Evolutionary conservation across 2,329 filamentous ascomycete genomes (phyloP).

Genomic region (Macrophomina tecta): DNA sequence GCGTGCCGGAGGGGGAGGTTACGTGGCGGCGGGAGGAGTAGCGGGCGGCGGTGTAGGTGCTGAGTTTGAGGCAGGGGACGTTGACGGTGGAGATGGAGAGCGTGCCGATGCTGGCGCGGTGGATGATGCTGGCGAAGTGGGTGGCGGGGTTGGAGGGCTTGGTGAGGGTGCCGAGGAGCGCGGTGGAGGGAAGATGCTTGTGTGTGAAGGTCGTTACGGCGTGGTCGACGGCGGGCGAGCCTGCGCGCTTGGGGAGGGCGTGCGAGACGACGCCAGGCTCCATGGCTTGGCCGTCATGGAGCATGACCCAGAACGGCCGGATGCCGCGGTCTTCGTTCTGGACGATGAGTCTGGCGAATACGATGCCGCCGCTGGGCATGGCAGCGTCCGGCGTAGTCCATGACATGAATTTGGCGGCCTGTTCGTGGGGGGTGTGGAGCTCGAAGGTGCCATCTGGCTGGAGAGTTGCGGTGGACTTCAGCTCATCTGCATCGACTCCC

Average conservation of each 20-base stretch:
- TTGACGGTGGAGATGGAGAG: conserved; percentile 23
- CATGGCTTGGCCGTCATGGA: conserved; percentile 38
- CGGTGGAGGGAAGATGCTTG: conserved; percentile 35
- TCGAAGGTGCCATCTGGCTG: conserved; percentile 43
- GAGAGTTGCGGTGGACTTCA: conserved; percentile 48
- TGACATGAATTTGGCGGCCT: conserved; percentile 43
- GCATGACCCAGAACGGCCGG: conserved; percentile 41
- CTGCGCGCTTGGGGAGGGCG: conserved; percentile 37
- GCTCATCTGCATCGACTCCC: conserved; percentile 47
- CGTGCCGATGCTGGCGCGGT: conserved; percentile 23
- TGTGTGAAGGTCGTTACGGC: conserved; percentile 44
- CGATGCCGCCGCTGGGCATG: conserved; percentile 39
- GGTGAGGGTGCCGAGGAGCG: conserved; percentile 38
- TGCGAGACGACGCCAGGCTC: conserved; percentile 37
- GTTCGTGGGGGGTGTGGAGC: conserved; percentile 41
- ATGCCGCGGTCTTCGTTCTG: conserved; percentile 36
- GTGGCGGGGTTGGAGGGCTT: conserved; percentile 32
- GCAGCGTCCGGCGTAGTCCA: conserved; percentile 35
- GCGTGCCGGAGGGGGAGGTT: neutral
- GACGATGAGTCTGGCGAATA: conserved; percentile 43
- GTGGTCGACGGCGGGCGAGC: conserved; percentile 41
- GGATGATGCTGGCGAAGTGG: conserved; percentile 35
- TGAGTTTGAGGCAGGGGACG: conserved; percentile 20
- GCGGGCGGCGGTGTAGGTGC: conserved; percentile 11
- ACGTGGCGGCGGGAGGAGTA: neutral